phyloP scores from a whole-genome alignment of 2,329 filamentous ascomycete species.

The Truncatella angustata region DNA sequence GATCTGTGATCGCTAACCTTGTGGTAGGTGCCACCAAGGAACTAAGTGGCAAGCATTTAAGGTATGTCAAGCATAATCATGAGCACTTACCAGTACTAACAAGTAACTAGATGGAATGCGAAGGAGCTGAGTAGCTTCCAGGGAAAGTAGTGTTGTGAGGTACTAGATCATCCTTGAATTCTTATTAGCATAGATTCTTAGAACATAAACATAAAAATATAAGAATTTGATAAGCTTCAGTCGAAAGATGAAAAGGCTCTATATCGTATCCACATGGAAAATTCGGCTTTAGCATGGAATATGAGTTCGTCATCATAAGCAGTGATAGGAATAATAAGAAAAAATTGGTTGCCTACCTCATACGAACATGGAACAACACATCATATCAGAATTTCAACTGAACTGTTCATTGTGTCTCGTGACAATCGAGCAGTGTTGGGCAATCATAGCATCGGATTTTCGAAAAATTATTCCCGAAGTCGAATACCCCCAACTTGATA shows the following conservation, averaged over 20 bases:
- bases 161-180: no score
- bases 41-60: constrained; percentile 75
- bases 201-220: constrained; percentile 22
- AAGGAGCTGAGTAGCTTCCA: constrained; percentile 54
- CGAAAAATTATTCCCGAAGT: no score
- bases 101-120: constrained; percentile 46
- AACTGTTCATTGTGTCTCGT: no score
- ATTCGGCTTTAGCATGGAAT: constrained; percentile 81
- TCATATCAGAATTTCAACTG: no score
- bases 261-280: constrained; percentile 64
- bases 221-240: constrained; percentile 53
- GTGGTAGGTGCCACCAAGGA: constrained; percentile 62
- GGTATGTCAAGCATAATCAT: constrained; percentile 42
- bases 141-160: constrained; percentile 16
- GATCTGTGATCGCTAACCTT: constrained; percentile 80
- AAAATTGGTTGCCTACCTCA: constrained; percentile 1
- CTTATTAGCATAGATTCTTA: no score
- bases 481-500: constrained; percentile 50
- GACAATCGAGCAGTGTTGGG: no score
- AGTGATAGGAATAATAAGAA: constrained; percentile 16
- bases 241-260: constrained; percentile 81
- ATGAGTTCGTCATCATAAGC: constrained; percentile 66
- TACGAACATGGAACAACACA: no score
- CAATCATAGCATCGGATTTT: no score
- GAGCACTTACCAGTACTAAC: constrained; percentile 22